Conservation (phyloP, 2,329 filamentous ascomycete genomes). For the Scolecobasidium constrictum region DNA sequence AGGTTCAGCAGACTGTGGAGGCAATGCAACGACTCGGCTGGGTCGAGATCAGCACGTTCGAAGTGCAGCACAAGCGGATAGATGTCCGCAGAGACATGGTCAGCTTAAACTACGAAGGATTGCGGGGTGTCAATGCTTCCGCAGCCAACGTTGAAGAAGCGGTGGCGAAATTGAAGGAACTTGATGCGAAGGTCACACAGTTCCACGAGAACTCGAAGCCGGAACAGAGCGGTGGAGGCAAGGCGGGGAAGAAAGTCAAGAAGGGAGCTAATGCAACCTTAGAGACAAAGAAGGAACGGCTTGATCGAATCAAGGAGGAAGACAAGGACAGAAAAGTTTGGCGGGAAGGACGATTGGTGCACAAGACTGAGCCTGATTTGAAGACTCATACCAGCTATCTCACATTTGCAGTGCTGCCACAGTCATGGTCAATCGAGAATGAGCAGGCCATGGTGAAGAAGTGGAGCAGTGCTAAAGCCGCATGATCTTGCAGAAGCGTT, state of each 20-base stretch:
- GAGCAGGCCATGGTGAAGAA: conserved; percentile 52
- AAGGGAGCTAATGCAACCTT: conserved; percentile 17
- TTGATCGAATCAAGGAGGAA: conserved; percentile 23
- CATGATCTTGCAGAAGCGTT: background rate
- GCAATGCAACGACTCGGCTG: conserved; percentile 72
- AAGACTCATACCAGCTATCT: conserved; percentile 98
- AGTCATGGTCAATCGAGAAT: conserved; percentile 73
- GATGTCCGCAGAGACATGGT: conserved; percentile 74
- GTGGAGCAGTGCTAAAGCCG: conserved; percentile 15
- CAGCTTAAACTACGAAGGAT: conserved; percentile 58
- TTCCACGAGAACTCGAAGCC: conserved; percentile 42
- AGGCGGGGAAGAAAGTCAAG: conserved; percentile 19
- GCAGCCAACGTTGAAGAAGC: conserved; percentile 73
- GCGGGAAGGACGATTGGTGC: conserved; percentile 66
- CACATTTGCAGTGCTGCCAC: conserved; percentile 82
- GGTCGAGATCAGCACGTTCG: conserved; percentile 89
- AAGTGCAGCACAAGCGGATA: conserved; percentile 68
- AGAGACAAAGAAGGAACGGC: conserved; percentile 15
- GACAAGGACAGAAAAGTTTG: conserved; percentile 44
- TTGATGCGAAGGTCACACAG: conserved; percentile 57
- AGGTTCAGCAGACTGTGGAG: conserved; percentile 78
- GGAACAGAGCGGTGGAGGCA: conserved; percentile 14
- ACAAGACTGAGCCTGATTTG: conserved; percentile 74
- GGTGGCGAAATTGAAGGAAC: conserved; percentile 57
- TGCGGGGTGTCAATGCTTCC: conserved; percentile 55